Percentiles rank a stretch among this genome's conserved stretches.
Conservation (phyloP, 108 stramenopile species). For the Pseudonitzschia pungens region DNA sequence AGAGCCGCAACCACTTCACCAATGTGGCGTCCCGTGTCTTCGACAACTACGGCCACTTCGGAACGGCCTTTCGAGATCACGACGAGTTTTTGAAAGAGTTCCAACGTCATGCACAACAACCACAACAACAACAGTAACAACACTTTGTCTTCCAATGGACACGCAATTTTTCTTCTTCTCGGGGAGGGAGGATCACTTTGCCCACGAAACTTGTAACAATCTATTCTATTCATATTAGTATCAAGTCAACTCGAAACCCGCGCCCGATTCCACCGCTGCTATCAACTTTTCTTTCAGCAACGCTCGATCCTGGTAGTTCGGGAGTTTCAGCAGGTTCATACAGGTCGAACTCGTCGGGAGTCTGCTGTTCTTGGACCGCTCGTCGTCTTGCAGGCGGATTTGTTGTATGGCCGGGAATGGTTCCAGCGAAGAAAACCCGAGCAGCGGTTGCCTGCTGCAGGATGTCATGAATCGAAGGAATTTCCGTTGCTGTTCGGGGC, state of each 20-base stretch:
- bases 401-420: slow-evolving; percentile 93
- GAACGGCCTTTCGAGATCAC: background rate
- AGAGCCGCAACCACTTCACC: background rate
- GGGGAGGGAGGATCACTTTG: too few relatives aligned
- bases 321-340: slow-evolving; percentile 98
- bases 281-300: slow-evolving; percentile 89
- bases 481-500: slow-evolving; percentile 82
- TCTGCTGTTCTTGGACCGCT: slow-evolving; percentile 63
- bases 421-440: slow-evolving; percentile 88
- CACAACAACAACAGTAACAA: background rate
- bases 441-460: slow-evolving; percentile 92
- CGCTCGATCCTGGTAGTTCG: slow-evolving; percentile 83
- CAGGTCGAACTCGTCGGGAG: slow-evolving; percentile 94
- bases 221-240: slow-evolving; percentile 4
- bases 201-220: background rate
- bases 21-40: slow-evolving; percentile 1
- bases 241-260: slow-evolving; percentile 96
- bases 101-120: background rate
- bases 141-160: too few relatives aligned
- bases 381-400: slow-evolving; percentile 67
- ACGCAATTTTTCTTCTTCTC: too few relatives aligned
- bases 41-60: background rate
- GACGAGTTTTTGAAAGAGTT: slow-evolving; percentile 2
- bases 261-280: slow-evolving; percentile 92
- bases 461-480: slow-evolving; percentile 95